phyloP scores from a whole-genome alignment of 164 flowering plant genomes.

The Umbilicus rupestris region DNA sequence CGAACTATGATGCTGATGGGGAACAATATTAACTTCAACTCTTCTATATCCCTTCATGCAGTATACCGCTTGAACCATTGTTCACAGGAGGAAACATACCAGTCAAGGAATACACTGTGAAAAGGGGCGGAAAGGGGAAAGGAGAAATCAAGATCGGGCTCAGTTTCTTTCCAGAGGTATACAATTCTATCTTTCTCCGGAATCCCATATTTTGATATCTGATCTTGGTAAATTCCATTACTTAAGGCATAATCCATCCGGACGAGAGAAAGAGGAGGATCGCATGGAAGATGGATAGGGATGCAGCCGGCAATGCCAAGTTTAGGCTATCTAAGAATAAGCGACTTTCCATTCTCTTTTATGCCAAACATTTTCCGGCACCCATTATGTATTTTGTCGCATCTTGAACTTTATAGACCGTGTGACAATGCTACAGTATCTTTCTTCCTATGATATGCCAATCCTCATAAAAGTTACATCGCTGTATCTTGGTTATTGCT shows the following conservation, averaged over 20 bases:
- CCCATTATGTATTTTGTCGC: not conserved
- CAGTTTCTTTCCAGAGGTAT: conserved; percentile 6
- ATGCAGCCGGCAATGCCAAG: not conserved
- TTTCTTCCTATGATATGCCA: not conserved
- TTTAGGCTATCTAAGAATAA: not conserved
- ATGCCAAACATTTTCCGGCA: not conserved
- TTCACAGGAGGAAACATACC: conserved; percentile 1
- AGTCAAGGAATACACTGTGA: conserved; percentile 4
- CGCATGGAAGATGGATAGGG: not conserved
- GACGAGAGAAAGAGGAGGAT: not conserved
- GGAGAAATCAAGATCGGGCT: not conserved
- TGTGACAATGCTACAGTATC: not conserved
- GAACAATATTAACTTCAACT: not conserved
- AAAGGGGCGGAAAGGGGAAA: not conserved
- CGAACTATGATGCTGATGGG: not conserved
- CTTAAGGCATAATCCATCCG: not conserved
- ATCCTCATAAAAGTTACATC: too few relatives aligned
- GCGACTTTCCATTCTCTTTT: not conserved
- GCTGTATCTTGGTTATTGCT: too few relatives aligned
- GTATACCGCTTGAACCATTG: conserved; percentile 3
- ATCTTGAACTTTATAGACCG: not conserved
- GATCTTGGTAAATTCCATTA: not conserved
- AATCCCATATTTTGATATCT: not conserved
- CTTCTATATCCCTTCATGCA: not conserved
- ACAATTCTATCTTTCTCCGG: not conserved